These are phyloP conservation scores for Citrus reticulata DNA, from an alignment of 345 rosid species.

Conservation along the genomic window DNA sequence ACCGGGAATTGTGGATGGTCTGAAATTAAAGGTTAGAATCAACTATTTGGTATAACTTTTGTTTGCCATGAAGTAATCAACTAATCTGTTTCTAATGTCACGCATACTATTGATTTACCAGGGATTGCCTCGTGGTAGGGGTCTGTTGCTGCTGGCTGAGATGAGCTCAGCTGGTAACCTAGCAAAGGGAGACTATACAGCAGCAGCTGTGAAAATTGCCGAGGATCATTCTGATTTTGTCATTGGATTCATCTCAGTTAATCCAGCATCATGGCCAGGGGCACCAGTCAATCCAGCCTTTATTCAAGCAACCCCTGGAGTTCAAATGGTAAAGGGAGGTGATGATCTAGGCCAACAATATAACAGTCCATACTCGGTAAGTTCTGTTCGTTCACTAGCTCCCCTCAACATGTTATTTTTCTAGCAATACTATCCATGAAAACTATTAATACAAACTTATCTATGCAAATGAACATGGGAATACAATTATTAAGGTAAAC, in stretches of 20 bases:
- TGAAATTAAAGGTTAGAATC: slow-evolving; percentile 73
- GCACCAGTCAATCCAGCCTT: slow-evolving; percentile 73
- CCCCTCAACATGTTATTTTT: neutral
- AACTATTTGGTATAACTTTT: neutral
- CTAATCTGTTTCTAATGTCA: slow-evolving; percentile 7
- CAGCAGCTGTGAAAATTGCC: slow-evolving; percentile 88
- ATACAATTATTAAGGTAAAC: too few species aligned
- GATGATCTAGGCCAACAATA: slow-evolving; percentile 94
- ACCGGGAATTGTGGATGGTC: slow-evolving; percentile 92
- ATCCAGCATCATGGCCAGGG: slow-evolving; percentile 96
- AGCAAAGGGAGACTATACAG: slow-evolving; percentile 93
- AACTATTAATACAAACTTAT: too few species aligned
- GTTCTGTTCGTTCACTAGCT: slow-evolving; percentile 14
- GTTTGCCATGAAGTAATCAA: neutral
- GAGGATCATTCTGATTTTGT: slow-evolving; percentile 95
- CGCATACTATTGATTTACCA: slow-evolving; percentile 17
- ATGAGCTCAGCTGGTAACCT: slow-evolving; percentile 99
- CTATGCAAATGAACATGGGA: too few species aligned
- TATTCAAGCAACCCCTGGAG: slow-evolving; percentile 98
- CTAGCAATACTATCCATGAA: too few species aligned
- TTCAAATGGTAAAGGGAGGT: slow-evolving; percentile 88
- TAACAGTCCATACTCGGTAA: slow-evolving; percentile 88
- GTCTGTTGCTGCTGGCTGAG: slow-evolving; percentile 86
- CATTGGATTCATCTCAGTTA: slow-evolving; percentile 94
- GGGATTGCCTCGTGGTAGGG: slow-evolving; percentile 95